Conservation (phyloP, 1,284 basidiomycete species). For the Ceratobasidium theobromae region DNA sequence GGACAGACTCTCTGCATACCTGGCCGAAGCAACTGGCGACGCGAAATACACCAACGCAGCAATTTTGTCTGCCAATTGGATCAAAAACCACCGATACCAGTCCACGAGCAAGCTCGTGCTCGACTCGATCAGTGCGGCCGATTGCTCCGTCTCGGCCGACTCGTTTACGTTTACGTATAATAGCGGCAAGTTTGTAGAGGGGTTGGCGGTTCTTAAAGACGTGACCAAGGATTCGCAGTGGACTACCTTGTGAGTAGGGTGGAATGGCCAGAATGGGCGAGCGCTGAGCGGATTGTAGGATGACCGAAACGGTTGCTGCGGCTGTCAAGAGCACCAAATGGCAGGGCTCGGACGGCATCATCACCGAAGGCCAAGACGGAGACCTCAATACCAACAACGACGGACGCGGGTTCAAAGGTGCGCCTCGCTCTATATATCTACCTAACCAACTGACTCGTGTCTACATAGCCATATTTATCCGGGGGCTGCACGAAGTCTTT, state of each 20-base stretch:
- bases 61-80: slow-evolving; percentile 51
- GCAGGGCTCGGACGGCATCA: slow-evolving; percentile 52
- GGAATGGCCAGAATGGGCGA: not conserved
- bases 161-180: slow-evolving; percentile 53
- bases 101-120: slow-evolving; percentile 46
- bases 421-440: not conserved
- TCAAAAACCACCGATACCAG: slow-evolving; percentile 50
- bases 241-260: not conserved
- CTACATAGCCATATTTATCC: slow-evolving; percentile 12
- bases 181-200: slow-evolving; percentile 55
- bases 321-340: slow-evolving; percentile 49
- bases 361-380: slow-evolving; percentile 49
- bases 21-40: slow-evolving; percentile 50
- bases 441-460: not conserved
- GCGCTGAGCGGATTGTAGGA: slow-evolving; percentile 40
- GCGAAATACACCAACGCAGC: slow-evolving; percentile 51
- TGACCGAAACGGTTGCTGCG: slow-evolving; percentile 46
- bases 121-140: slow-evolving; percentile 50
- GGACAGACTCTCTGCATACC: slow-evolving; percentile 50
- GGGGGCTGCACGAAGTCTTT: slow-evolving; percentile 15
- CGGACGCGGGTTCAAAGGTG: slow-evolving; percentile 54
- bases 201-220: slow-evolving; percentile 48
- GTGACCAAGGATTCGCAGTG: slow-evolving; percentile 45
- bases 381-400: slow-evolving; percentile 48
- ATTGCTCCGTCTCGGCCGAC: slow-evolving; percentile 44